Base-by-base conservation (phyloP, 805 yeast species). In the Hanseniaspora singularis region DNA sequence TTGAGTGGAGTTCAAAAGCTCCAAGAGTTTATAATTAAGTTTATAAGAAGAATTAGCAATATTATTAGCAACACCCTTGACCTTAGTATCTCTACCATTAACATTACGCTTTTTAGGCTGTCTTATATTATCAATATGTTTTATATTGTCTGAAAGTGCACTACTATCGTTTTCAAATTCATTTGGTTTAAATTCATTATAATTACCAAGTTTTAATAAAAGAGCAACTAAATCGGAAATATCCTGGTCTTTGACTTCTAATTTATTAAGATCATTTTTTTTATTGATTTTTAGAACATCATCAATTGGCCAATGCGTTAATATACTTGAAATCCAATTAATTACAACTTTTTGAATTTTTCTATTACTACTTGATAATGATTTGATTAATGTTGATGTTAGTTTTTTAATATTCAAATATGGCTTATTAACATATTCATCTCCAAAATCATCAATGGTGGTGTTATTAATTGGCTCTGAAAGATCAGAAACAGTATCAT, bases 271-370 rank as follows among this genome's bases (percentile, higher is more conserved):
- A 9, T 43, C 47, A 15, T 22, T 15, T 20, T 28, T 31, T 31
- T 44, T 14, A 22, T 23, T 3, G 31, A 30, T 14, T 4, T 32
- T 30, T 20, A 15, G 83, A n/a, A 44, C 37, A 31, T 44, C 48
- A 8, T 39, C 39, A 11, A 44, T 76, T 14, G 73, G 48, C 48
- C 48, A 44, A 37, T 30, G 33, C 8, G 39, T 75, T 22, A 92
- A 63, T 28, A 92, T 67, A 15, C 78, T 77, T 46, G 75, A 78
- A 14, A 92, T 64, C 98, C 98, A 92, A 39, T 77, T 75, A 41
- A 89, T 66, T 0, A 85, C 85, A 3, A 82, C 83, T 27, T 79
- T 62, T 60, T 85, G 94, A 38, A 88, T 82, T 54, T 84, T 84
- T 37, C 73, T 75, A 51, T 78, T 86, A 1, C 81, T 71, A 1